phyloP scores from a whole-genome alignment of 495 filamentous ascomycete genomes.

The Talaromyces nanjingensis region DNA sequence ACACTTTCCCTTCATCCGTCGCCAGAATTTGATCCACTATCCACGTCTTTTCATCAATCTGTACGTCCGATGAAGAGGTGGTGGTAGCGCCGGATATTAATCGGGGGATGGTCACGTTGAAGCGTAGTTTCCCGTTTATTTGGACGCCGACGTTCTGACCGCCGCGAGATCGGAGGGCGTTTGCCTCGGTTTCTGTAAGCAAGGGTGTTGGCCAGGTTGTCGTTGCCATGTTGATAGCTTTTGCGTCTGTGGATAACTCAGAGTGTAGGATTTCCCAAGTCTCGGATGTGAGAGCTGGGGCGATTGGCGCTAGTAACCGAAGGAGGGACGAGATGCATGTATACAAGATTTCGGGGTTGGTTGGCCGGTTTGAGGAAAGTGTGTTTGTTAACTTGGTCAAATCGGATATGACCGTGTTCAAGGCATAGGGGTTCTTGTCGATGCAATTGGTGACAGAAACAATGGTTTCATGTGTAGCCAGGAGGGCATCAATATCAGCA shows the following conservation, averaged over 20 bases:
- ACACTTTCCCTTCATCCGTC: conserved; percentile 37
- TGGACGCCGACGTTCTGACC: conserved; percentile 57
- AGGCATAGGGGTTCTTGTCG: conserved; percentile 53
- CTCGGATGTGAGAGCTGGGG: conserved; percentile 72
- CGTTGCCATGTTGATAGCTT: conserved; percentile 32
- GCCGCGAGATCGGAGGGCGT: conserved; percentile 33
- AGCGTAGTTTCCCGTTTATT: conserved; percentile 67
- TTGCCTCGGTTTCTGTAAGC: conserved; percentile 37
- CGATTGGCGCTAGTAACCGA: conserved; percentile 67
- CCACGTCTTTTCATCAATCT: conserved; percentile 40
- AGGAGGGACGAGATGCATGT: conserved; percentile 46
- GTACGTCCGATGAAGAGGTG: neutral
- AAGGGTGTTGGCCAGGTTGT: conserved; percentile 45
- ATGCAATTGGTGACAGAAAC: conserved; percentile 61
- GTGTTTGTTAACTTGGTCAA: conserved; percentile 72
- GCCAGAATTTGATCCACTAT: conserved; percentile 46
- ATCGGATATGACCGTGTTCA: conserved; percentile 79
- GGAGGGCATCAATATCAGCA: conserved; percentile 51
- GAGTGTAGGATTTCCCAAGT: conserved; percentile 59
- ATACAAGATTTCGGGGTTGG: conserved; percentile 27
- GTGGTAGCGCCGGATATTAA: conserved; percentile 17
- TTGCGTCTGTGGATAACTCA: neutral
- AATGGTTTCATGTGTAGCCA: conserved; percentile 60
- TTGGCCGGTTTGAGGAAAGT: conserved; percentile 30
- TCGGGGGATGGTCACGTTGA: conserved; percentile 51